Percentiles rank a stretch among this genome's conserved stretches.
phyloP scores from a whole-genome alignment of 352 stramenopile species.

The Pythium vanterpoolii region DNA sequence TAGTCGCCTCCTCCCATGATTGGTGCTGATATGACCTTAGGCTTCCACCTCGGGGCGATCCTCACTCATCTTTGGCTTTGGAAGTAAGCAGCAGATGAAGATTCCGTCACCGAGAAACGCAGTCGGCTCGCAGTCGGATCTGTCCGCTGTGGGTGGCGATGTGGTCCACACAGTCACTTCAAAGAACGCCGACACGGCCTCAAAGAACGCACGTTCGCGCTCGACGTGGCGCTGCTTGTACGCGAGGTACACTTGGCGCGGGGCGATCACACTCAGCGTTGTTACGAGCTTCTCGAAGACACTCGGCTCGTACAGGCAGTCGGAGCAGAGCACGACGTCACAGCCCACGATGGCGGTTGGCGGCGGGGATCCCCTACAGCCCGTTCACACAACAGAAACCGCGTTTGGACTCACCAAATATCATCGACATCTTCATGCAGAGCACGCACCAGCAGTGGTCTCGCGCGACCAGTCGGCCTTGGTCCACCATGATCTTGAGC shows the following conservation, averaged over 20 bases:
- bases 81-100: slow-evolving; percentile 32
- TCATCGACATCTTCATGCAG: no score
- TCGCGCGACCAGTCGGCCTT: slow-evolving; percentile 23
- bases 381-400: no score
- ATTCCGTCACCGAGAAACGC: slow-evolving; percentile 38
- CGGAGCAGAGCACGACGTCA: slow-evolving; percentile 48
- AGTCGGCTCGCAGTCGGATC: slow-evolving; percentile 8
- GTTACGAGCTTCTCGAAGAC: slow-evolving; percentile 35
- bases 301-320: slow-evolving; percentile 64
- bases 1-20: no score
- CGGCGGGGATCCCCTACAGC: slow-evolving; percentile 11
- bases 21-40: no score
- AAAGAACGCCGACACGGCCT: slow-evolving; percentile 32
- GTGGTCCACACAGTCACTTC: slow-evolving; percentile 33
- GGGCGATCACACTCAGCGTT: slow-evolving; percentile 36
- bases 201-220: slow-evolving; percentile 52
- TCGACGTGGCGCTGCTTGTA: slow-evolving; percentile 67
- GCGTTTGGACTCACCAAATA: no score
- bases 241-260: slow-evolving; percentile 38
- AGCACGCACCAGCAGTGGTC: slow-evolving; percentile 39
- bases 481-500: slow-evolving; percentile 22
- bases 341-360: not conserved
- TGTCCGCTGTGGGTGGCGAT: not conserved
- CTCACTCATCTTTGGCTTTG: not conserved
- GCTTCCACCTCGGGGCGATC: not conserved